These are phyloP conservation scores for Agaricales sp. DNA, from an alignment of 1,284 basidiomycete genomes.

Conservation along the genomic window DNA sequence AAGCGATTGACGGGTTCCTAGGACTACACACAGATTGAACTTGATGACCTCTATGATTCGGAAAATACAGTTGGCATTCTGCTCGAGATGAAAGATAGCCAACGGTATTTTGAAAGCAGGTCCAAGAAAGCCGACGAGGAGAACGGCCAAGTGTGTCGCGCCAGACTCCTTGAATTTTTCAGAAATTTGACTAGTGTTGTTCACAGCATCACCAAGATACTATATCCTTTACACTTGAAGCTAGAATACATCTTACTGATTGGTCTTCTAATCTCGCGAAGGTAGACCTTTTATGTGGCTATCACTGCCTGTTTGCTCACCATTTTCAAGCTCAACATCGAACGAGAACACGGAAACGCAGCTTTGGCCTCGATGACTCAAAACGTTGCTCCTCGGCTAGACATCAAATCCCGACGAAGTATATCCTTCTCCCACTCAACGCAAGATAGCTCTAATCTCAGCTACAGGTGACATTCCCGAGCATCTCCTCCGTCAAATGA, in stretches of 20 bases:
- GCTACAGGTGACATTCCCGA: conserved; percentile 70
- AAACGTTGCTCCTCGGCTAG: conserved; percentile 59
- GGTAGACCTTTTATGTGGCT: too few relatives aligned
- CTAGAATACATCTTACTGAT: conserved; percentile 34
- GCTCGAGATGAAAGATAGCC: conserved; percentile 75
- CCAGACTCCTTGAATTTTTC: not conserved
- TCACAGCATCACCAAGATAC: conserved; percentile 28
- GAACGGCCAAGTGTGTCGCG: conserved; percentile 21
- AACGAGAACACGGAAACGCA: conserved; percentile 53
- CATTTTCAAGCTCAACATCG: conserved; percentile 42
- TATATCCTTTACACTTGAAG: conserved; percentile 31
- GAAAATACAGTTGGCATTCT: conserved; percentile 57
- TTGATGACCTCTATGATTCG: conserved; percentile 77
- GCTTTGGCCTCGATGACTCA: conserved; percentile 69
- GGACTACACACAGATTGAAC: conserved; percentile 67
- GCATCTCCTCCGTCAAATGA: conserved; percentile 69
- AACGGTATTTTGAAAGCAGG: conserved; percentile 66
- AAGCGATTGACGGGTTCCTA: too few relatives aligned
- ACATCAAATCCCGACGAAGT: conserved; percentile 58
- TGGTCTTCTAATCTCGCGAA: conserved; percentile 53
- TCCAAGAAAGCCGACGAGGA: conserved; percentile 23
- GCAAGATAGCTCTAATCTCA: conserved; percentile 5
- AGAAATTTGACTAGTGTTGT: conserved; percentile 3
- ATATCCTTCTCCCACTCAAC: conserved; percentile 14
- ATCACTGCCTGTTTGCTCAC: not conserved